phyloP scores from a whole-genome alignment of 2,329 filamentous ascomycete genomes.

The Aplosporella prunicola region DNA sequence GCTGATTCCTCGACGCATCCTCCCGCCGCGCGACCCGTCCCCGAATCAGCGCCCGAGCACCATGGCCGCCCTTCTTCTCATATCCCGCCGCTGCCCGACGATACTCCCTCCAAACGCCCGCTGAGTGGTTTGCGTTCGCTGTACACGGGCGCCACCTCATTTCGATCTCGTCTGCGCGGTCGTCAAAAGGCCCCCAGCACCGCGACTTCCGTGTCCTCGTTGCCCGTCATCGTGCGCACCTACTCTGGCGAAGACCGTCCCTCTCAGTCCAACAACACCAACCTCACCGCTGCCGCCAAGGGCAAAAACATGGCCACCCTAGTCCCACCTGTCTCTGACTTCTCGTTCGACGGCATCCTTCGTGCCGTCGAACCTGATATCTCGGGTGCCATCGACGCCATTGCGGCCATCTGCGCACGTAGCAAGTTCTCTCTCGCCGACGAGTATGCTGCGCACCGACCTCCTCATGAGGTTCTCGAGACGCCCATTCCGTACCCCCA shows the following conservation, averaged over 20 bases:
- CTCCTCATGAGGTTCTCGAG: conserved; percentile 46
- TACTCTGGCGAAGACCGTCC: conserved; percentile 29
- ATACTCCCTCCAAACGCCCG: no score
- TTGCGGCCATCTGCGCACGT: conserved; percentile 53
- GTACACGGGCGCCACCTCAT: conserved; percentile 7
- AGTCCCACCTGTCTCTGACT: conserved; percentile 40
- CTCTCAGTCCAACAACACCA: no score
- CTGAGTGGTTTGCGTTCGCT: conserved; percentile 9
- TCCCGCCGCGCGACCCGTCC: no score
- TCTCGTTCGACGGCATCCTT: conserved; percentile 48
- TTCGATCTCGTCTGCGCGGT: conserved; percentile 5
- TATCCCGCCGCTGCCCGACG: no score
- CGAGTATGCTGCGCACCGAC: conserved; percentile 53
- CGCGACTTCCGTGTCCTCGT: conserved; percentile 30
- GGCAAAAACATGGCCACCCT: conserved; percentile 9
- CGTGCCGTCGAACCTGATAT: conserved; percentile 51
- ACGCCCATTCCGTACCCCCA: conserved; percentile 18
- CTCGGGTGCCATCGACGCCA: conserved; percentile 48
- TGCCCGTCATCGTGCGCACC: conserved; percentile 36
- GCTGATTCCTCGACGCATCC: no score
- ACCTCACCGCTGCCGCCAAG: conserved; percentile 1
- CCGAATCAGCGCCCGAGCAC: no score
- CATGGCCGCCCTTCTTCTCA: no score
- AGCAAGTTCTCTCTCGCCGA: conserved; percentile 53
- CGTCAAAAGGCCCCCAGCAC: conserved; percentile 28